Evolutionary conservation across 2,329 filamentous ascomycete genomes (phyloP), one percentile per base, ranked within the genome.

Genomic region (Ophiostoma quercus): DNA sequence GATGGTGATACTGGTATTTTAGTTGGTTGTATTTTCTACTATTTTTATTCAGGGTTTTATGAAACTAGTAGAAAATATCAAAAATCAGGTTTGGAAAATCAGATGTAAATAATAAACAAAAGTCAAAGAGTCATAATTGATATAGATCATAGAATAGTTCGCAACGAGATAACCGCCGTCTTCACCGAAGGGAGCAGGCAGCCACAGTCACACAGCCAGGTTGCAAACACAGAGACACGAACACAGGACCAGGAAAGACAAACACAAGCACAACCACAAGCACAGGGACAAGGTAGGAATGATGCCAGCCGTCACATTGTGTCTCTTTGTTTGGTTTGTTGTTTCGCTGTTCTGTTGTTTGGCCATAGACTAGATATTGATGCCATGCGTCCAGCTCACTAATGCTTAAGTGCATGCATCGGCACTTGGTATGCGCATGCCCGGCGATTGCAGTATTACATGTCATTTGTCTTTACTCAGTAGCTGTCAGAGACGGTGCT

Each of bases 401-500:
- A 19, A 16, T 47, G 43, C 51, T 57, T 57, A 62, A 60, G 54
- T 60, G 54, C 54, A 60, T 60, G 54, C 57, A 62, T 62, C 57
- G 57, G 57, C 57, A 62, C 14, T 62, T 62, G 22, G 54, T 32
- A 62, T 62, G 57, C 9, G 57, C 25, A 57, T 57, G 51, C 14
- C 51, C 51, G 51, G 43, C 43, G 43, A 47, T 47, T 47, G 43
- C 22, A 25, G 22, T 57, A 25, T 57, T 57, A 57, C 51, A 57
- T 25, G 51, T 57, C 51, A 57, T 57, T 57, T 25, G 34, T 34
- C 5, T 8, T 34, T 34, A 5, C 4, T 2, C 4, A 41, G 41
- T n/a, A 43, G 41, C 41, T 29, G 25, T 29, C 25, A 29, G 25
- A 43, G 7, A 43, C 43, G 51, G 51, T 25, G 51, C 8, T 14